phyloP scores from a whole-genome alignment of 169 alveolate species.

The Cryptosporidium sp. region DNA sequence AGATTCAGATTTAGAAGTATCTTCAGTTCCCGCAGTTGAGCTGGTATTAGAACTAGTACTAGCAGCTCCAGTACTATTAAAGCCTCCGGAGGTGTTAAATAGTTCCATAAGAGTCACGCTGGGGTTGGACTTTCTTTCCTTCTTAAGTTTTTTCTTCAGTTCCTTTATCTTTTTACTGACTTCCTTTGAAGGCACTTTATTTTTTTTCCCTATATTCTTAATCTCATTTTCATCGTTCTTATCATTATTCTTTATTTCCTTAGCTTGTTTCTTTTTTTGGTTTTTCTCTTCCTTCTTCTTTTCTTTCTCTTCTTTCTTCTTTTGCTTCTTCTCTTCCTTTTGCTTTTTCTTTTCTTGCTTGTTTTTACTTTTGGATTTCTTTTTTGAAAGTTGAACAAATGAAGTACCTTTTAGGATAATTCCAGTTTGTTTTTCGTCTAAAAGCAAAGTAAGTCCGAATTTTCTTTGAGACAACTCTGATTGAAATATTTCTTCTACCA shows the following conservation, averaged over 20 bases:
- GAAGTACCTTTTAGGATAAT: neutral
- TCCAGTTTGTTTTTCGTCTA: neutral
- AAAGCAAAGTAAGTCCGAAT: neutral
- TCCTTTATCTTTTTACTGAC: neutral
- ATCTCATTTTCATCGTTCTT: slow-evolving; percentile 34
- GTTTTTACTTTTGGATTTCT: neutral
- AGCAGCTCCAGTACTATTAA: neutral
- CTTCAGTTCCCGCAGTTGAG: neutral
- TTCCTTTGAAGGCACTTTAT: neutral
- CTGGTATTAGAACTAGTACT: neutral
- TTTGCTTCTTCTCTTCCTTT: slow-evolving; percentile 36
- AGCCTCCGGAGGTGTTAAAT: slow-evolving; percentile 35
- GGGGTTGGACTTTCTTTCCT: neutral
- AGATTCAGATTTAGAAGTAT: neutral
- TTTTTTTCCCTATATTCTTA: slow-evolving; percentile 13
- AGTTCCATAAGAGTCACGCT: slow-evolving; percentile 8
- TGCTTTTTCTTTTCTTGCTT: neutral
- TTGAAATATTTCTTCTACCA: neutral
- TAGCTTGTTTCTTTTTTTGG: neutral
- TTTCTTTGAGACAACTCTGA: neutral
- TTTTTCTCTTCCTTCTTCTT: slow-evolving; percentile 5
- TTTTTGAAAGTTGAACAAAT: neutral
- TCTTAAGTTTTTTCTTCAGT: slow-evolving; percentile 8
- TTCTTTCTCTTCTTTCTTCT: slow-evolving; percentile 27
- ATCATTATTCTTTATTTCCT: neutral